Evolutionary conservation across 805 yeast species (phyloP).

Genomic region (Teunomyces lycoperdinae): DNA sequence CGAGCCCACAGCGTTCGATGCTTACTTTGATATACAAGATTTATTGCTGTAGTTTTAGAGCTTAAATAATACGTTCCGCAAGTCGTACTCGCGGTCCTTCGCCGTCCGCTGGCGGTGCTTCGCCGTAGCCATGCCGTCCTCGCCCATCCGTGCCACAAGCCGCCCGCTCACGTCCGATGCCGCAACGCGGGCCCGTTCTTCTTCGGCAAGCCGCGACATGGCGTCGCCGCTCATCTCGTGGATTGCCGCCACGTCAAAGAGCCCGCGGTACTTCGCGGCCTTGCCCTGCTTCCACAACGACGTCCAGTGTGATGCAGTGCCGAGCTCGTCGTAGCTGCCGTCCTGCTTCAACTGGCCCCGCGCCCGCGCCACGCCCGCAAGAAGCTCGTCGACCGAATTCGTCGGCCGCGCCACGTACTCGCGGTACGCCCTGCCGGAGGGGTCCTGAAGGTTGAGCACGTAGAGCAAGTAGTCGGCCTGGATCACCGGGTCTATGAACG

Average conservation of each 20-base stretch:
- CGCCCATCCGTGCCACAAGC: conserved; percentile 35
- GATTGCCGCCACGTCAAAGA: conserved; percentile 37
- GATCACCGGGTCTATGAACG: conserved; percentile 75
- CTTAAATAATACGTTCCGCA: conserved; percentile 37
- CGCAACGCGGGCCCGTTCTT: conserved; percentile 29
- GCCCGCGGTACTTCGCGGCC: conserved; percentile 25
- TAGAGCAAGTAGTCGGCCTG: conserved; percentile 84
- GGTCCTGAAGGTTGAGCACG: conserved; percentile 63
- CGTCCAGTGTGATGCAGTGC: conserved; percentile 63
- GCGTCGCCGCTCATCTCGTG: conserved; percentile 25
- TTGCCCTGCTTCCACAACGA: conserved; percentile 60
- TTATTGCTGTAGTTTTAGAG: conserved; percentile 5
- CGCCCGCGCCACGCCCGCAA: conserved; percentile 46
- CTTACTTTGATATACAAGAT: conserved; percentile 12
- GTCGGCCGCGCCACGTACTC: conserved; percentile 61
- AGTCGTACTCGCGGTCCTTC: conserved; percentile 42
- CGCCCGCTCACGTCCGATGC: conserved; percentile 26
- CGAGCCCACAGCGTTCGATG: conserved; percentile 8
- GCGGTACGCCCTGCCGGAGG: conserved; percentile 41
- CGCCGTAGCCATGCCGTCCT: conserved; percentile 35
- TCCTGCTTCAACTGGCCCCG: conserved; percentile 31
- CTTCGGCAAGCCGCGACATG: conserved; percentile 20
- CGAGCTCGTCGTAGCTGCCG: conserved; percentile 48
- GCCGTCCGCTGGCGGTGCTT: conserved; percentile 41
- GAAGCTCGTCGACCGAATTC: conserved; percentile 60